Evolutionary conservation across 2,329 filamentous ascomycete genomes (phyloP).

Genomic region (Gnomoniopsis sp.): DNA sequence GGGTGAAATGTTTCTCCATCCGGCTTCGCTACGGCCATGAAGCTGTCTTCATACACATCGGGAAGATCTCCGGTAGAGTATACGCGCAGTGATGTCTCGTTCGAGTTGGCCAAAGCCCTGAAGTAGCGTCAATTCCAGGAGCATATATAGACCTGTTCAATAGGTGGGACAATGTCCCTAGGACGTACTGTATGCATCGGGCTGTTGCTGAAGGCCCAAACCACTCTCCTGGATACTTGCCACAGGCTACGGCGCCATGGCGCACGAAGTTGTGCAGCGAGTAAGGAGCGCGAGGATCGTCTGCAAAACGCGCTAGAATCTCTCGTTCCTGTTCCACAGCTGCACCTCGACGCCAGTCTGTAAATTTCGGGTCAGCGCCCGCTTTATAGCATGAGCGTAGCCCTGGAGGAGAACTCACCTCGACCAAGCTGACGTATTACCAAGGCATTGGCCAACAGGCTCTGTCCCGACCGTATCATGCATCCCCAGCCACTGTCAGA

Average conservation of each 20-base stretch:
- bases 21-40: conserved; percentile 72
- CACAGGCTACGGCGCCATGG: conserved; percentile 81
- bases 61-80: conserved; percentile 88
- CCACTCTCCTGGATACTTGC: conserved; percentile 96
- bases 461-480: conserved; percentile 97
- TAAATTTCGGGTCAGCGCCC: neutral
- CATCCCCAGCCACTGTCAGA: conserved; percentile 97
- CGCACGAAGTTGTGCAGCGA: conserved; percentile 93
- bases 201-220: conserved; percentile 97
- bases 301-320: conserved; percentile 80
- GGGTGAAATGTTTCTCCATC: conserved; percentile 68
- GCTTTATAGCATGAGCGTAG: neutral
- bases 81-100: conserved; percentile 66
- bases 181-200: conserved; percentile 80
- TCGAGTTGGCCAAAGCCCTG: conserved; percentile 71
- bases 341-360: conserved; percentile 71
- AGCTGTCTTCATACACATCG: conserved; percentile 88
- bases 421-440: conserved; percentile 70
- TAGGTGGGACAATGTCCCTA: neutral
- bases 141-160: neutral
- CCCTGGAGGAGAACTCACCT: conserved; percentile 48
- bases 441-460: conserved; percentile 83
- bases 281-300: conserved; percentile 81
- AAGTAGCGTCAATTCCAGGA: conserved; percentile 1
- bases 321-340: conserved; percentile 59